Evolutionary conservation across 768 basidiomycete genomes (phyloP).

Genomic region (Rhizopogon vinicolor): DNA sequence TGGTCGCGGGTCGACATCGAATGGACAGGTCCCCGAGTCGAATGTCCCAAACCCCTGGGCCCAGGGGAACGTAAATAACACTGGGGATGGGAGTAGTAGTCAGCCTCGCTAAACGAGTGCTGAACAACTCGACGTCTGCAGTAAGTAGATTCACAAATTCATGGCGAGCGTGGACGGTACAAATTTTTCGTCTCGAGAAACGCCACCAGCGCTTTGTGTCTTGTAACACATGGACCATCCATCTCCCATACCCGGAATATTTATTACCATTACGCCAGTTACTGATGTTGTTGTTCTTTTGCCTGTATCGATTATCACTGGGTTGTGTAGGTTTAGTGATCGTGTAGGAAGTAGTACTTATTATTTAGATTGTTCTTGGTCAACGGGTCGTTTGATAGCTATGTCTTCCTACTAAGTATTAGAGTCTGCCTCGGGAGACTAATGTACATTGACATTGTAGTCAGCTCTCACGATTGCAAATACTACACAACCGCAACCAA

Average conservation of each 20-base stretch:
- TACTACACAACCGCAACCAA: no score
- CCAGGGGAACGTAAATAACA: slow-evolving; percentile 14
- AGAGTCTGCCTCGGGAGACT: no score
- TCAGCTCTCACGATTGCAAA: neutral
- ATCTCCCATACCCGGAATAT: neutral
- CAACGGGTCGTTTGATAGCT: neutral
- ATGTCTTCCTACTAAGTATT: no score
- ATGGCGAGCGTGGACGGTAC: neutral
- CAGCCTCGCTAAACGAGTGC: slow-evolving; percentile 17
- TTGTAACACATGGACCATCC: no score
- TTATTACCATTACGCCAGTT: neutral
- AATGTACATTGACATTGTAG: no score
- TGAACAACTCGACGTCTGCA: neutral
- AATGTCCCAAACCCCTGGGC: neutral
- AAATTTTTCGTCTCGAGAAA: neutral
- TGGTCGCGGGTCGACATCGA: slow-evolving; percentile 40
- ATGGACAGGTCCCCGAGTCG: slow-evolving; percentile 1
- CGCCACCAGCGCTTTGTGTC: neutral
- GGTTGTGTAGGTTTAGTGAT: neutral
- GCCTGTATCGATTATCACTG: neutral
- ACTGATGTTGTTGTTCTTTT: neutral
- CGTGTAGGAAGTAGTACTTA: neutral
- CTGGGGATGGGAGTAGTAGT: slow-evolving; percentile 15
- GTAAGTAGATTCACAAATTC: neutral
- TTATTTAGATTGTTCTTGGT: neutral